Evolutionary conservation across 306 rosid genomes (phyloP).

Genomic region (Benincasa hispida): DNA sequence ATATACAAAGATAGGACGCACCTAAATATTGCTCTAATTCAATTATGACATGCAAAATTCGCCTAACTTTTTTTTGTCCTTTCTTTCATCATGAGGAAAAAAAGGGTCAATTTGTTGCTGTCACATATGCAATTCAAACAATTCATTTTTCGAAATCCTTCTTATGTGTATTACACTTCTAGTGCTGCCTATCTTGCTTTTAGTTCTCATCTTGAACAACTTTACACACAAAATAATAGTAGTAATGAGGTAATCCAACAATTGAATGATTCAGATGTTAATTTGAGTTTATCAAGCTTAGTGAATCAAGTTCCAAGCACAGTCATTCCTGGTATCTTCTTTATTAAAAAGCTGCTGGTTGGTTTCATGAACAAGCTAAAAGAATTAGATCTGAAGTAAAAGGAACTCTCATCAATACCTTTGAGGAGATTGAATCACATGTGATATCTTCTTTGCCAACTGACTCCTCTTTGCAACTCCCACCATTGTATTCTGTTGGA

Average conservation of each 20-base stretch:
- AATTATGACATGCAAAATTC: too few species aligned
- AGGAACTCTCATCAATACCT: slow-evolving; percentile 11
- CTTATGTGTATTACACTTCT: slow-evolving; percentile 3
- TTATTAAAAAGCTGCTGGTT: background rate
- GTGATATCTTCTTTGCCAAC: background rate
- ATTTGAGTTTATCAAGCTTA: background rate
- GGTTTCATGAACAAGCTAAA: background rate
- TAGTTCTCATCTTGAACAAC: background rate
- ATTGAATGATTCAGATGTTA: background rate
- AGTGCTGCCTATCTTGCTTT: background rate
- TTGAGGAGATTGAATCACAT: slow-evolving; percentile 8
- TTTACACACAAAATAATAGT: background rate
- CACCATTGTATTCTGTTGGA: background rate
- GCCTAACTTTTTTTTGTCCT: too few species aligned
- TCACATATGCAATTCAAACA: too few species aligned
- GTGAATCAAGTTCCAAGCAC: background rate
- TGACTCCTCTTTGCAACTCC: background rate
- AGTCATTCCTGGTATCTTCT: background rate
- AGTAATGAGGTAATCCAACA: background rate
- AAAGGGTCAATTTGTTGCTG: too few species aligned
- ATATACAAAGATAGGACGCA: too few species aligned
- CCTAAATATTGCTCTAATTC: too few species aligned
- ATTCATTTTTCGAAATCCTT: too few species aligned
- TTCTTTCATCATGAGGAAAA: too few species aligned
- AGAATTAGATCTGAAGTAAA: slow-evolving; percentile 5